phyloP scores from a whole-genome alignment of 257 asterid species.

The Primulina huaijiensis region DNA sequence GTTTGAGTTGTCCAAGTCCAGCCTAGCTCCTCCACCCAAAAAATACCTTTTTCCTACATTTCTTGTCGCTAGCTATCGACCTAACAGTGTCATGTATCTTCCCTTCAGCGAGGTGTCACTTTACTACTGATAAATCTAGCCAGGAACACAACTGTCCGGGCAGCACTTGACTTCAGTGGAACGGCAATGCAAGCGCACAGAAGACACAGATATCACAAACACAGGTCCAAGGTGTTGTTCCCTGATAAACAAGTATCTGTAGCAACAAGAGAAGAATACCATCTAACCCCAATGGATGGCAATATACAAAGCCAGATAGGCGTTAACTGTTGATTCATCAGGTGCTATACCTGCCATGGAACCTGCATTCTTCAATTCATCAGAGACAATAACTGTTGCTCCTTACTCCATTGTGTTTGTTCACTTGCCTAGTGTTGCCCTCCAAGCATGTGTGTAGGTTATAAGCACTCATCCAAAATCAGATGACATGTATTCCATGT shows the following conservation, averaged over 20 bases:
- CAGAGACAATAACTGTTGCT: slow-evolving; percentile 41
- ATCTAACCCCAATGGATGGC: slow-evolving; percentile 50
- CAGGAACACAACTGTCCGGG: slow-evolving; percentile 33
- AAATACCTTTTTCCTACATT: not conserved
- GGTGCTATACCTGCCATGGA: slow-evolving; percentile 50
- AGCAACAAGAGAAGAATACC: slow-evolving; percentile 52
- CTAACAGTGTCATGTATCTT: not conserved
- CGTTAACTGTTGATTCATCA: slow-evolving; percentile 32
- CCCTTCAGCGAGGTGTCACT: slow-evolving; percentile 48
- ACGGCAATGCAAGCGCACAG: slow-evolving; percentile 15
- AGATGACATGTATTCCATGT: no score
- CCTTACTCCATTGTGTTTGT: slow-evolving; percentile 62
- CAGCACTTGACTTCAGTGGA: slow-evolving; percentile 25
- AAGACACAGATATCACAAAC: slow-evolving; percentile 25
- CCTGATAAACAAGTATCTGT: not conserved
- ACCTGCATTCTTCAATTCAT: slow-evolving; percentile 37
- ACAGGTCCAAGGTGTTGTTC: not conserved
- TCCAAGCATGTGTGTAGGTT: slow-evolving; percentile 39
- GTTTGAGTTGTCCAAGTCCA: slow-evolving; percentile 17
- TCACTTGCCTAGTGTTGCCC: slow-evolving; percentile 39
- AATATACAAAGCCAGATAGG: slow-evolving; percentile 50
- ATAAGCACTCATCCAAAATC: no score
- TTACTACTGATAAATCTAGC: slow-evolving; percentile 56
- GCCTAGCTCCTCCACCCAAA: not conserved
- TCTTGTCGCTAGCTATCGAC: not conserved